Evolutionary conservation across 257 asterid genomes (phyloP).

Genomic region (Solanum rostratum): DNA sequence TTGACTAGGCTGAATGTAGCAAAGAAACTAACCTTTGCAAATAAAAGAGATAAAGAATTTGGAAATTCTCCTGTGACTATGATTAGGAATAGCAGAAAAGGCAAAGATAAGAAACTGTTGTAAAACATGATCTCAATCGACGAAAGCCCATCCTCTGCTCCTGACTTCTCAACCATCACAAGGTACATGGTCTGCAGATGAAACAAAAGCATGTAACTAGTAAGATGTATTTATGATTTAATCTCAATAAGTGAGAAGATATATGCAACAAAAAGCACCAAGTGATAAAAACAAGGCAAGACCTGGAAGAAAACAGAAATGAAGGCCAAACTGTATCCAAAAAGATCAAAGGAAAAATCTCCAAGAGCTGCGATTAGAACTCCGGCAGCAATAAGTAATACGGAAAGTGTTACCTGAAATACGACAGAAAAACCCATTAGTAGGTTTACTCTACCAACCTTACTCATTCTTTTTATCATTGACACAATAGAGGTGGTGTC

Average conservation of each 20-base stretch:
- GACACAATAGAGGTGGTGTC: neutral
- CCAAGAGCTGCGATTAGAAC: conserved; percentile 93
- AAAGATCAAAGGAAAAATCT: conserved; percentile 91
- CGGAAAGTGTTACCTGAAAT: conserved; percentile 83
- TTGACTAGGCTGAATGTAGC: neutral
- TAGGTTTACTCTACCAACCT: neutral
- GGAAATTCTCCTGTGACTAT: conserved; percentile 92
- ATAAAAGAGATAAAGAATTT: conserved; percentile 46
- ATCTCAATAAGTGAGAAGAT: neutral
- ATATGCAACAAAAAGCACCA: neutral
- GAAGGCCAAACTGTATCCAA: conserved; percentile 85
- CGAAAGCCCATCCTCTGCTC: conserved; percentile 95
- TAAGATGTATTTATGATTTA: neutral
- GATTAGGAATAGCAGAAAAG: conserved; percentile 80
- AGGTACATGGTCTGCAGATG: conserved; percentile 97
- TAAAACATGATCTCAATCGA: conserved; percentile 91
- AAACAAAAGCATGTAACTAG: neutral
- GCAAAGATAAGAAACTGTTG: conserved; percentile 76
- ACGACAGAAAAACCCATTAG: neutral
- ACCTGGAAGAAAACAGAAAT: conserved; percentile 96
- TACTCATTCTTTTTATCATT: neutral
- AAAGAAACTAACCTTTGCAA: conserved; percentile 52
- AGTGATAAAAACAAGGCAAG: conserved; percentile 4
- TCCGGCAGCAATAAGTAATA: conserved; percentile 81
- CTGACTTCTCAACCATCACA: conserved; percentile 87